Evolutionary conservation across 2,329 filamentous ascomycete genomes (phyloP).

Genomic region (Didymella exigua): DNA sequence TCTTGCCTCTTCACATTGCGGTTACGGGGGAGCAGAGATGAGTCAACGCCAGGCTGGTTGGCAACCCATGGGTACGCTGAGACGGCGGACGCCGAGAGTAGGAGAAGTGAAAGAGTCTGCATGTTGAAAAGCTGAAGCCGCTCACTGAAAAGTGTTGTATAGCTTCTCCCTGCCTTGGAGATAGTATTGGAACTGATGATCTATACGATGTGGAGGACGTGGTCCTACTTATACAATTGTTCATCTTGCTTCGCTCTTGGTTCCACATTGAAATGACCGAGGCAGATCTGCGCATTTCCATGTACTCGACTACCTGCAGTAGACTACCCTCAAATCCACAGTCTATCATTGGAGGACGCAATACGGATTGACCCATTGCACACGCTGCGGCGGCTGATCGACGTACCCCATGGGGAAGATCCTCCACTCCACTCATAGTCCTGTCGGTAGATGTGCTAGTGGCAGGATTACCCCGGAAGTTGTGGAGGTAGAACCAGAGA

Average conservation of each 20-base stretch:
- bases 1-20: constrained; percentile 23
- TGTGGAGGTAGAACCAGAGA: not conserved
- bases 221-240: constrained; percentile 9
- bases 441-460: not conserved
- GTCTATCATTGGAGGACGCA: constrained; percentile 7
- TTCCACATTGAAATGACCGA: constrained; percentile 9
- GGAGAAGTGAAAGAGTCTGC: constrained; percentile 23
- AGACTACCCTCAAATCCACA: constrained; percentile 7
- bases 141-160: constrained; percentile 1
- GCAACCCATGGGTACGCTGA: constrained; percentile 30
- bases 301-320: not conserved
- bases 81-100: constrained; percentile 23
- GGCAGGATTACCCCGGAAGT: not conserved
- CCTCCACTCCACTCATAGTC: constrained; percentile 2
- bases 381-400: constrained; percentile 13
- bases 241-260: constrained; percentile 7
- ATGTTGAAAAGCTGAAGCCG: constrained; percentile 13
- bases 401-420: constrained; percentile 9
- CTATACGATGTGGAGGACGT: not conserved
- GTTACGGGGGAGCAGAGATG: constrained; percentile 17
- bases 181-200: not conserved
- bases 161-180: not conserved
- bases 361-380: not conserved
- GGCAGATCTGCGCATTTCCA: constrained; percentile 1
- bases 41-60: constrained; percentile 26